Conservation (phyloP, 768 basidiomycete species). For the Lentinula detonsa region DNA sequence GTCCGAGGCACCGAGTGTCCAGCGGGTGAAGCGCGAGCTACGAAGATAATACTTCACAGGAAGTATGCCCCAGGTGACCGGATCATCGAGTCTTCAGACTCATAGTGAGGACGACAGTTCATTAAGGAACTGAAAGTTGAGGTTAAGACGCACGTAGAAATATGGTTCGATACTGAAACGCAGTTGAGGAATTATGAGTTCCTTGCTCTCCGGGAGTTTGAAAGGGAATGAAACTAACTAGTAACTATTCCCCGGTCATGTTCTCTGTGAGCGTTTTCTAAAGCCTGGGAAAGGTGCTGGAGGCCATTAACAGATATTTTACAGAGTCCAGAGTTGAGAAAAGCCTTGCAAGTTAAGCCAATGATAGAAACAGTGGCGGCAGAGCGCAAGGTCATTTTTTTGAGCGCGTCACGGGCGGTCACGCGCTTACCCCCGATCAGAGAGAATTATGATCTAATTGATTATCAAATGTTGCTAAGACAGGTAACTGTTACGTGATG, state of each 20-base stretch:
- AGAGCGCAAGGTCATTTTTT: constrained; percentile 37
- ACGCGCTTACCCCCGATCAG: neutral
- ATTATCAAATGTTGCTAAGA: neutral
- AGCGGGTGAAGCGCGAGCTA: constrained; percentile 56
- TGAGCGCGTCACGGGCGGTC: neutral
- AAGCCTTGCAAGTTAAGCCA: constrained; percentile 75
- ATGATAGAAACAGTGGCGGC: constrained; percentile 51
- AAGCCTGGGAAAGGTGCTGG: constrained; percentile 53
- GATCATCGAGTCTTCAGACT: constrained; percentile 66
- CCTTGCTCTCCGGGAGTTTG: neutral
- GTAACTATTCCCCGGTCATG: constrained; percentile 66
- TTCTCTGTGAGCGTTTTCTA: constrained; percentile 40
- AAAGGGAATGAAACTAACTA: constrained; percentile 30
- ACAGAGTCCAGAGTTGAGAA: constrained; percentile 61
- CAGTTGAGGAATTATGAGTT: neutral
- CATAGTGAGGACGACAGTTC: constrained; percentile 5
- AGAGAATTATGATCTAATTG: neutral
- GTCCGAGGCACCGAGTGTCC: constrained; percentile 91
- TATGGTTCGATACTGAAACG: constrained; percentile 79
- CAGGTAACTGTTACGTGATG: neutral
- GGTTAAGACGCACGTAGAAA: constrained; percentile 67
- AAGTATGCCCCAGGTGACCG: constrained; percentile 82
- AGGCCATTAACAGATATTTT: constrained; percentile 70
- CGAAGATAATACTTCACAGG: constrained; percentile 57
- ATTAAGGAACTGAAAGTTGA: neutral